phyloP scores from a whole-genome alignment of 2,329 filamentous ascomycete species.

The Fusarium zealandicum region DNA sequence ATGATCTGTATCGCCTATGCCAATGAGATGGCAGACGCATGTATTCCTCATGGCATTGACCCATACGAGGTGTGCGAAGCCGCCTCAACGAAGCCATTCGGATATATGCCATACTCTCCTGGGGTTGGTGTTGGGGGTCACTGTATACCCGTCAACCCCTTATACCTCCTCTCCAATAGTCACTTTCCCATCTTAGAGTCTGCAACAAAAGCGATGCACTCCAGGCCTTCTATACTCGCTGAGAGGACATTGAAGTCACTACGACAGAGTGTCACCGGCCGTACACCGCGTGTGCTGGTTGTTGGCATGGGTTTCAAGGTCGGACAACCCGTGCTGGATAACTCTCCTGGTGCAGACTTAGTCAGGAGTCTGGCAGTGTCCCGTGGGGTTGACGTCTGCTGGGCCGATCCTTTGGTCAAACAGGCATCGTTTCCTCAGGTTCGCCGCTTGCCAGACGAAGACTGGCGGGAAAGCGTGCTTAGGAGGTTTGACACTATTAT shows the following conservation, averaged over 20 bases:
- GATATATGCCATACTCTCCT: constrained; percentile 56
- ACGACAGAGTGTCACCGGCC: constrained; percentile 14
- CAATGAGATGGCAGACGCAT: constrained; percentile 63
- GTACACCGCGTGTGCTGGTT: constrained; percentile 47
- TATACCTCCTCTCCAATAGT: constrained; percentile 57
- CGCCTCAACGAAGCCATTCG: constrained; percentile 59
- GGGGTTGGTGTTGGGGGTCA: constrained; percentile 60
- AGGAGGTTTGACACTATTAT: constrained; percentile 51
- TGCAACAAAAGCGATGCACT: constrained; percentile 52
- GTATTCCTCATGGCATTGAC: constrained; percentile 52
- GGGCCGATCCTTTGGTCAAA: constrained; percentile 51
- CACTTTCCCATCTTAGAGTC: constrained; percentile 54
- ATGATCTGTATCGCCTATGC: constrained; percentile 62
- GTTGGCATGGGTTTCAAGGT: constrained; percentile 58
- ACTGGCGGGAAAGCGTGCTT: constrained; percentile 48
- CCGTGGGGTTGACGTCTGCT: constrained; percentile 48
- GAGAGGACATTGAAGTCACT: constrained; percentile 41
- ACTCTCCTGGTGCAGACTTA: constrained; percentile 54
- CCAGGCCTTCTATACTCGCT: constrained; percentile 49
- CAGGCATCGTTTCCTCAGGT: constrained; percentile 50
- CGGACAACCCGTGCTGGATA: constrained; percentile 53
- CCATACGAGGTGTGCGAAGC: constrained; percentile 57
- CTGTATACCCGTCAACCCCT: constrained; percentile 63
- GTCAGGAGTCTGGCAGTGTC: constrained; percentile 46
- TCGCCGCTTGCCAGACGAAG: constrained; percentile 43